Conservation (phyloP, 768 basidiomycete species). For the Psilocybe azurescens region DNA sequence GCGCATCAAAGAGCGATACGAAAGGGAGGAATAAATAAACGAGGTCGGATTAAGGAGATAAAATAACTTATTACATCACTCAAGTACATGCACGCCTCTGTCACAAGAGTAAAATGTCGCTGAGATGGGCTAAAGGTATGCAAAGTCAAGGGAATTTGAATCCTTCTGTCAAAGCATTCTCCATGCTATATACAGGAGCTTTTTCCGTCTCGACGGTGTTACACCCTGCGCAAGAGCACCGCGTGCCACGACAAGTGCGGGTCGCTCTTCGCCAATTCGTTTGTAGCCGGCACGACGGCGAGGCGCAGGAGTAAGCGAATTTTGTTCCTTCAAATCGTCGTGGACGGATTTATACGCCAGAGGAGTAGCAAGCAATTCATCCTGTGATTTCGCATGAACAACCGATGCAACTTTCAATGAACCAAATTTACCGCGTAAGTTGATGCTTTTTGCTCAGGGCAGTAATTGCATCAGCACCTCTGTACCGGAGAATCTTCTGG, state of each 20-base stretch:
- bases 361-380: slow-evolving; percentile 70
- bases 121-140: neutral
- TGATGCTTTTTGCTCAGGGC: slow-evolving; percentile 58
- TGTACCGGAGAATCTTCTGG: slow-evolving; percentile 72
- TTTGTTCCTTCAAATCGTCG: slow-evolving; percentile 47
- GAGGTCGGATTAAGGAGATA: neutral
- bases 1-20: no score
- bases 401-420: slow-evolving; percentile 6
- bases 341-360: slow-evolving; percentile 52
- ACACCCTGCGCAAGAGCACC: slow-evolving; percentile 48
- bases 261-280: slow-evolving; percentile 59
- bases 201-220: slow-evolving; percentile 32
- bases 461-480: slow-evolving; percentile 47
- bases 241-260: slow-evolving; percentile 58
- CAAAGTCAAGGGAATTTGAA: slow-evolving; percentile 9
- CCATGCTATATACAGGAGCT: slow-evolving; percentile 31
- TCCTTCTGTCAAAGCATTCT: slow-evolving; percentile 25
- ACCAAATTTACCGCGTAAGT: slow-evolving; percentile 65
- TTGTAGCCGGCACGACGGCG: slow-evolving; percentile 58
- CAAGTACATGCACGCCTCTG: neutral
- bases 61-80: slow-evolving; percentile 1
- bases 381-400: slow-evolving; percentile 43
- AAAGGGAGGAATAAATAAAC: neutral
- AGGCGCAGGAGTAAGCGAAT: slow-evolving; percentile 31
- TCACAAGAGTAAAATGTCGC: neutral